phyloP scores from a whole-genome alignment of 495 filamentous ascomycete genomes.

The Aspergillus asperescens region DNA sequence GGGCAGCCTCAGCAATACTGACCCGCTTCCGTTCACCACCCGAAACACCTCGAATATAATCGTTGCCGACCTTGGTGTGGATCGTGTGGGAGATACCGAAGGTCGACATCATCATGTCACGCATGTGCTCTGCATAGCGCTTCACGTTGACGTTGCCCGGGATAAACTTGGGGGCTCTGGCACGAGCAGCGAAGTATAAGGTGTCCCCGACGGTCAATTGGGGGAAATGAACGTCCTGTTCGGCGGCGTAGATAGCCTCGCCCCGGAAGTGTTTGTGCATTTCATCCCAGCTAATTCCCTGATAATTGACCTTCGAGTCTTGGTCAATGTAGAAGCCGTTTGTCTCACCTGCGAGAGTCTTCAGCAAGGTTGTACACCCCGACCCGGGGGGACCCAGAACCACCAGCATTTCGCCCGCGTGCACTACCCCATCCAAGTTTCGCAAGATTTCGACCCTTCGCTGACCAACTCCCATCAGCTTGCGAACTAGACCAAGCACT shows the following conservation, averaged over 20 bases:
- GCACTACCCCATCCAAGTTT: slow-evolving; percentile 64
- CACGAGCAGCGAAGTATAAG: slow-evolving; percentile 54
- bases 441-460: slow-evolving; percentile 62
- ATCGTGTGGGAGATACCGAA: slow-evolving; percentile 55
- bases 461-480: slow-evolving; percentile 40
- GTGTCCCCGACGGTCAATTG: slow-evolving; percentile 63
- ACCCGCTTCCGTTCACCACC: slow-evolving; percentile 63
- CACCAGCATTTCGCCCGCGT: slow-evolving; percentile 72
- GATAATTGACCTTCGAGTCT: slow-evolving; percentile 60
- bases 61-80: slow-evolving; percentile 59
- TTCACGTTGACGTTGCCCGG: slow-evolving; percentile 42
- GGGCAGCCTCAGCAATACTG: slow-evolving; percentile 54
- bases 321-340: slow-evolving; percentile 62
- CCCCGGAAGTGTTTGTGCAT: slow-evolving; percentile 56
- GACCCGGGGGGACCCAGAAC: slow-evolving; percentile 69
- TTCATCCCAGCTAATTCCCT: slow-evolving; percentile 53
- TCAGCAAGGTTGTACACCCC: slow-evolving; percentile 68
- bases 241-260: slow-evolving; percentile 59
- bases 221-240: slow-evolving; percentile 64
- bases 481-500: slow-evolving; percentile 38
- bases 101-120: slow-evolving; percentile 59
- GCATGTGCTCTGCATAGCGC: slow-evolving; percentile 46
- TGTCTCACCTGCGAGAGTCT: slow-evolving; percentile 64
- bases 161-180: slow-evolving; percentile 44
- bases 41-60: slow-evolving; percentile 76